phyloP scores from a whole-genome alignment of 2,329 filamentous ascomycete species.

The Botryotinia narcissicola region DNA sequence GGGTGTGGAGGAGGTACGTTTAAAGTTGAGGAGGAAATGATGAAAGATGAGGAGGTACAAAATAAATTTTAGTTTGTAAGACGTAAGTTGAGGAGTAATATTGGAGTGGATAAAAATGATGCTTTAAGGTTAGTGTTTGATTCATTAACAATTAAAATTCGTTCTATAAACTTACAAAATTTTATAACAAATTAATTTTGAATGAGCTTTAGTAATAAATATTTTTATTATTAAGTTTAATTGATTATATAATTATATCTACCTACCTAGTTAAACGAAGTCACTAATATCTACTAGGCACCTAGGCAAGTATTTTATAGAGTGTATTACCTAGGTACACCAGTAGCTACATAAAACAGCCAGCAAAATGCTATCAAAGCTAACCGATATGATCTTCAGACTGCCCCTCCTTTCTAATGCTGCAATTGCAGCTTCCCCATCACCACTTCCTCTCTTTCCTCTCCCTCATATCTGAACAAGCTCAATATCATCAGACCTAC shows the following conservation, averaged over 20 bases:
- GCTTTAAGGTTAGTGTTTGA: not conserved
- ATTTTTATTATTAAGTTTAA: no score
- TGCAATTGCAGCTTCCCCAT: not conserved
- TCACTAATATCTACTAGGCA: not conserved
- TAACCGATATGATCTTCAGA: not conserved
- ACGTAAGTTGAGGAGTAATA: constrained; percentile 7
- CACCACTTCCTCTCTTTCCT: not conserved
- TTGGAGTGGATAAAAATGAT: not conserved
- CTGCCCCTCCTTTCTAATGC: constrained; percentile 2
- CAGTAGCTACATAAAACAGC: not conserved
- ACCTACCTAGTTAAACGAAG: not conserved
- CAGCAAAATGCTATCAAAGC: not conserved
- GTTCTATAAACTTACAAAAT: not conserved
- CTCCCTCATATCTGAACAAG: not conserved
- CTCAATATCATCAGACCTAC: constrained; percentile 14
- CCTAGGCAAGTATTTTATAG: not conserved
- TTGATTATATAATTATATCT: not conserved
- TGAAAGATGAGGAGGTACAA: not conserved
- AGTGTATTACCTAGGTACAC: not conserved
- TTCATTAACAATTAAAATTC: not conserved
- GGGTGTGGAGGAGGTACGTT: not conserved
- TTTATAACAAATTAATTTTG: not conserved
- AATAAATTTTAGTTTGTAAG: constrained; percentile 14
- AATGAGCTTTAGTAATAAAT: no score
- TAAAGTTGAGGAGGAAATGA: not conserved